Evolutionary conservation across 805 yeast species (phyloP), one percentile per base, ranked within the genome.

Genomic region (Saccharomycopsis lassenensis): DNA sequence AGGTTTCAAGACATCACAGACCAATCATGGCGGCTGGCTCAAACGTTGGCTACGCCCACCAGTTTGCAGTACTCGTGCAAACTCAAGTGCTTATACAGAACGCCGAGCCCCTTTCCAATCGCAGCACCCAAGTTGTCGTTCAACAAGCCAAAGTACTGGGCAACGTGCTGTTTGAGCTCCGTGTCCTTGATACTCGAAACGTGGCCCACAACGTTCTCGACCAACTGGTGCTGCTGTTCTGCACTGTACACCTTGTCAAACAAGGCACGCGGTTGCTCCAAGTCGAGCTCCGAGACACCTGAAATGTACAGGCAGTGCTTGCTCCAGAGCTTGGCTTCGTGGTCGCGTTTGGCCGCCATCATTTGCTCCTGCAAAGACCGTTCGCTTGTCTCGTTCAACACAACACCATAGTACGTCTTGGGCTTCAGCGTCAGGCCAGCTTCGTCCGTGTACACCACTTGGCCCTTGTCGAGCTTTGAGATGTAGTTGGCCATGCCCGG

Each of bases 401-500:
- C 65, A 10, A 54, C 52, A 25, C 31, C 31, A n/a, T 29, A 5
- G 20, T 29, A 29, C 19, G 16, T 29, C n/a, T 29, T 16, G n/a
- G 16, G 6, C 8, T 11, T 14, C n/a, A 8, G 5, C n/a, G 14
- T 29, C n/a, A n/a, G n/a, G n/a, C n/a, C n/a, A n/a, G n/a, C n/a
- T n/a, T n/a, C n/a, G n/a, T n/a, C n/a, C n/a, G n/a, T n/a, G n/a
- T n/a, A n/a, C n/a, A n/a, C n/a, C n/a, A n/a, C n/a, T n/a, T n/a
- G n/a, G 18, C 66, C 67, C 6, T 48, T 65, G 29, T 48, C 46
- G 37, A 52, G 46, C 18, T 62, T 46, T n/a, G 74, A 61, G 31
- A 73, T 63, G 50, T 67, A 74, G 53, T 69, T 69, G 35, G 77
- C 76, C 43, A 59, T 55, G 21, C 55, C 40, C 11, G 72, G 75